These are phyloP conservation scores for Diddensiella transvaalensis DNA, from an alignment of 805 yeast species.

Conservation along the genomic window DNA sequence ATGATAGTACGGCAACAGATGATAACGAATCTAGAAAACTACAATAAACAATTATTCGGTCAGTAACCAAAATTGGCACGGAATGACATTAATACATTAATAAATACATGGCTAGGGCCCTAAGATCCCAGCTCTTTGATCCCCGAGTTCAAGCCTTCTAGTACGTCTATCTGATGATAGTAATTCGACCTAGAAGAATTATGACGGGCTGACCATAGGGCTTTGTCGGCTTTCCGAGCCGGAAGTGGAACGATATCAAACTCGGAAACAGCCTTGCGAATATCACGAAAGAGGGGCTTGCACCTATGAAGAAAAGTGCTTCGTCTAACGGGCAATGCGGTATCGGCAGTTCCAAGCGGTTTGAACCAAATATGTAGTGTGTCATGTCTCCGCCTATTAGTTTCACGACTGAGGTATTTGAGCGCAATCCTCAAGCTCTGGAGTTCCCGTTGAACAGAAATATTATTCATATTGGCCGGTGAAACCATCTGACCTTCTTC, in stretches of 20 bases:
- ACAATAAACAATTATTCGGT: too few species aligned
- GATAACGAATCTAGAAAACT: neutral
- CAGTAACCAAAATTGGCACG: neutral
- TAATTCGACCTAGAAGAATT: neutral
- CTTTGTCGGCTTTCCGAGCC: neutral
- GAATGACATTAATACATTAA: neutral
- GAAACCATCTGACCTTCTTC: conserved; percentile 9
- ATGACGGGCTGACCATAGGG: neutral
- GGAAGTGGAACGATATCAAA: conserved; percentile 3
- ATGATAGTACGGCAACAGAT: neutral
- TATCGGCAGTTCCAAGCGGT: neutral
- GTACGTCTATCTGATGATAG: conserved; percentile 1
- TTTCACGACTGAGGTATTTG: conserved; percentile 6
- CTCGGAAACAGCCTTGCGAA: conserved; percentile 4
- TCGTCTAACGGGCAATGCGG: neutral
- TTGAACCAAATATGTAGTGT: neutral
- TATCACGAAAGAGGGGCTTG: conserved; percentile 1
- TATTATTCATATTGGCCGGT: conserved; percentile 5
- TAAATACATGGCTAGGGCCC: neutral
- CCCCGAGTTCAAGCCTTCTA: conserved; percentile 1
- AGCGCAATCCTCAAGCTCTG: conserved; percentile 12
- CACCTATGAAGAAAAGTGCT: neutral
- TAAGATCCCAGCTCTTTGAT: neutral
- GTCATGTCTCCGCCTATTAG: neutral
- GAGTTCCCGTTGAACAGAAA: conserved; percentile 15